Percentiles rank a stretch among this genome's conserved stretches.
Conservation (phyloP, 257 asterid genomes). For the Capsicum rhomboideum region DNA sequence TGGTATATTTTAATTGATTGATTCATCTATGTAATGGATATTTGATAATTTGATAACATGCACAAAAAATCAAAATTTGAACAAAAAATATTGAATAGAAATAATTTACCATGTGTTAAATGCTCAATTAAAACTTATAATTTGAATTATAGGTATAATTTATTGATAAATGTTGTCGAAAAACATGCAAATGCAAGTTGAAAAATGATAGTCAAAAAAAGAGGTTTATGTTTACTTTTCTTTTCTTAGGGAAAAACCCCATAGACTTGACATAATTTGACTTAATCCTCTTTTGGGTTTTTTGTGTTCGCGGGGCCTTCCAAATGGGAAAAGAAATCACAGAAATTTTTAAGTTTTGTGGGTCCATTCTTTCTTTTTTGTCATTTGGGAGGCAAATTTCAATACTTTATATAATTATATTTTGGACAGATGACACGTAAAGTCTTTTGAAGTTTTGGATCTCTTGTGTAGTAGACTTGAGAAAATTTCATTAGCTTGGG, state of each 20-base stretch:
- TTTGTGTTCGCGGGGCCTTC: not conserved
- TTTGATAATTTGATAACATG: not conserved
- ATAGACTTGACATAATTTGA: not conserved
- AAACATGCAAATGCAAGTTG: not conserved
- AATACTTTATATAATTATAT: not conserved
- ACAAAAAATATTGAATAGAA: no score
- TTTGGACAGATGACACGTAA: not conserved
- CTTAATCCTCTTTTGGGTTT: not conserved
- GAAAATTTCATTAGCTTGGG: not conserved
- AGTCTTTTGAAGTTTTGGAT: not conserved
- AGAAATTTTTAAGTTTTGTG: conserved; percentile 13
- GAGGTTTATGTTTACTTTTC: not conserved
- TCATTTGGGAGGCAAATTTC: not conserved
- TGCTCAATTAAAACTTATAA: not conserved
- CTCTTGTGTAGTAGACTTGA: not conserved
- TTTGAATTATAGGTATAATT: not conserved
- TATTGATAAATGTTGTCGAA: not conserved
- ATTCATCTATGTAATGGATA: not conserved
- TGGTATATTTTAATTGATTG: not conserved
- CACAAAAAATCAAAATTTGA: not conserved
- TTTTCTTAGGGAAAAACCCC: not conserved
- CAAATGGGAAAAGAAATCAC: conserved; percentile 16
- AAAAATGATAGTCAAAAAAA: not conserved
- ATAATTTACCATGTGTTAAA: not conserved
- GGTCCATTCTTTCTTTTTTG: conserved; percentile 4